A percentile compares a stretch with the other conserved stretches of the same genome.
Conservation (phyloP, 1,284 basidiomycete species). For the Uromyces viciae-fabae region DNA sequence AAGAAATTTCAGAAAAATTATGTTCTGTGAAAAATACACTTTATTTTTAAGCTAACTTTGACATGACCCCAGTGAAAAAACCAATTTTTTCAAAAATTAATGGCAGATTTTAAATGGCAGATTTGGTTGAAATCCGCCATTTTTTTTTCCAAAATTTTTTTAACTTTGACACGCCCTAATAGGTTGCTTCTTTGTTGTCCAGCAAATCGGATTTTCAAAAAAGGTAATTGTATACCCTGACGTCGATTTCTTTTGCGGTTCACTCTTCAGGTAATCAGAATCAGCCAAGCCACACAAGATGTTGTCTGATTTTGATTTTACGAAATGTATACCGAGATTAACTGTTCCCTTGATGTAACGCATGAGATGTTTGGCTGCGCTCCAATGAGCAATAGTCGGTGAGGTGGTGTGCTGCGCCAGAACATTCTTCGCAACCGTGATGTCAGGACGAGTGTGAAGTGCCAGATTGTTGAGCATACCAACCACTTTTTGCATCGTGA, state of each 20-base stretch:
- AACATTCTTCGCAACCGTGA: background rate
- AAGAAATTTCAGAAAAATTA: too few species aligned
- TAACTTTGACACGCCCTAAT: too few species aligned
- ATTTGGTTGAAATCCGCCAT: too few species aligned
- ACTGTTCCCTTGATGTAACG: background rate
- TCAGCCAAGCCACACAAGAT: background rate
- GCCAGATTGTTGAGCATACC: slow-evolving; percentile 8
- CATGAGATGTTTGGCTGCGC: background rate
- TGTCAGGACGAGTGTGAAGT: background rate
- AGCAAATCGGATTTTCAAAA: background rate
- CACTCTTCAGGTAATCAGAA: background rate
- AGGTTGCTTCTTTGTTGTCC: too few species aligned
- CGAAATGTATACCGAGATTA: background rate
- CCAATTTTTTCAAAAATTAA: too few species aligned
- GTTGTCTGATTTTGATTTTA: background rate
- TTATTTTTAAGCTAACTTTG: too few species aligned
- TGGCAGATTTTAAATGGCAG: too few species aligned
- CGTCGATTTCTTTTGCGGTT: background rate
- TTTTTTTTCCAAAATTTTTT: too few species aligned
- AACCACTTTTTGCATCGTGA: background rate
- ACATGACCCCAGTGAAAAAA: too few species aligned
- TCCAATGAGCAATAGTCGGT: background rate
- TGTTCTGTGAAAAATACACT: too few species aligned
- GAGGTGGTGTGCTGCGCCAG: background rate
- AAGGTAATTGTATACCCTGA: background rate